Base-by-base conservation (phyloP, 805 yeast genomes). In the Candida maris region DNA sequence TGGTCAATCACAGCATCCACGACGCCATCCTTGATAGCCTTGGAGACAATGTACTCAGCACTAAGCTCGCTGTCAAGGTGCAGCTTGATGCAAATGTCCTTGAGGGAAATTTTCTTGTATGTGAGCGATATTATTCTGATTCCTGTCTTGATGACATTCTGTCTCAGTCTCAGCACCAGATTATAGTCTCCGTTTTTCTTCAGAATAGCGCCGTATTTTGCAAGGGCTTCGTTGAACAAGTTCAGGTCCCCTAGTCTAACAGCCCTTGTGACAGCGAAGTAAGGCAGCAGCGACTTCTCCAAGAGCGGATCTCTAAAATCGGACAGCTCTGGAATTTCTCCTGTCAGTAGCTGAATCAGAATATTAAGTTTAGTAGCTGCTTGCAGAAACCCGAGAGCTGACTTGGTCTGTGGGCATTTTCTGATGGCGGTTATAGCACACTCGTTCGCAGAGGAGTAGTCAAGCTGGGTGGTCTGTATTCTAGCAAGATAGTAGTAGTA, bases 71-170 rank as follows among this genome's bases (percentile, higher is more conserved):
- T 81, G 54, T 91, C 98, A 44, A 93, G 73, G 50, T 85, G 88
- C 57, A 93, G 75, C 57, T 91, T 86, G 52, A 93, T 75, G 62
- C 98, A 93, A 39, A 93, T 88, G 57, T 93, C 99, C 61, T 83
- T 85, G 52, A 93, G 73, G 3, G 97, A 85, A 43, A 93, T 93
- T 58, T 78, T 81, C 42, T 93, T 84, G 67, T 93, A 93, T 5
- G 96, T 81, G 52, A 93, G 68, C 9, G 96, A 85, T 55, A 93
- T 86, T 54, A 86, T 84, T 61, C 97, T 77, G 43, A 93, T 87
- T 56, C 98, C 99, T 1, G 99, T 89, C 66, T 91, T 93, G 64
- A 93, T 93, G 44, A 93, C 99, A 60, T 91, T 93, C 57, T 95
- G 96, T 60, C 97, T 84, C 56, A 93, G 72, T 54, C 97, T 78